phyloP scores from a whole-genome alignment of 2,329 filamentous ascomycete genomes.

The Pestalotiopsis sp. region DNA sequence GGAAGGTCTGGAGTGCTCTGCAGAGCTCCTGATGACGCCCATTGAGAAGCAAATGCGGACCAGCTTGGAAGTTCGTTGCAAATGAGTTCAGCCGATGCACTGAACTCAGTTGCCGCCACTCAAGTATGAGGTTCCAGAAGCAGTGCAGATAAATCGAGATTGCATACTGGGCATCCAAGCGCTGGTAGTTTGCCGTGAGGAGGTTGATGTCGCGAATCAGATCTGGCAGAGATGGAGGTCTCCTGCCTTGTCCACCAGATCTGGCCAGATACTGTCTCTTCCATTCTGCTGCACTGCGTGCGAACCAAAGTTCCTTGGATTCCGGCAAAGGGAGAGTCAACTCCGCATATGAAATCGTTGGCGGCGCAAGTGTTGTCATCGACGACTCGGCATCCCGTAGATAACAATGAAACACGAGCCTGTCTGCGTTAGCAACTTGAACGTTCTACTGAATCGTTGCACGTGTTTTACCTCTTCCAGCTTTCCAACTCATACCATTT shows the following conservation, averaged over 20 bases:
- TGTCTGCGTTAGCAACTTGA: slow-evolving; percentile 22
- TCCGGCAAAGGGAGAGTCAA: slow-evolving; percentile 68
- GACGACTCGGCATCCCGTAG: slow-evolving; percentile 69
- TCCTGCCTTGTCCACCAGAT: slow-evolving; percentile 38
- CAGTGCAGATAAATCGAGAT: slow-evolving; percentile 65
- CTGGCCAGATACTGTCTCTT: slow-evolving; percentile 58
- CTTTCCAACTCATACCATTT: slow-evolving; percentile 67
- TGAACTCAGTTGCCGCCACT: slow-evolving; percentile 64
- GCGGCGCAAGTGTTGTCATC: slow-evolving; percentile 66
- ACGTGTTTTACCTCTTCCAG: slow-evolving; percentile 57
- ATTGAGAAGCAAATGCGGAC: slow-evolving; percentile 48
- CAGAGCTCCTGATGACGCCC: slow-evolving; percentile 66
- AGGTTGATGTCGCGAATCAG: slow-evolving; percentile 59
- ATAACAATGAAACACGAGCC: slow-evolving; percentile 67
- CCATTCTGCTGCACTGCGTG: slow-evolving; percentile 66
- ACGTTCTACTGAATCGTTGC: too few species aligned
- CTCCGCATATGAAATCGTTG: slow-evolving; percentile 70
- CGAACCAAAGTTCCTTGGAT: slow-evolving; percentile 66
- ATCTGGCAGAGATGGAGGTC: slow-evolving; percentile 56
- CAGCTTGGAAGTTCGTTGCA: slow-evolving; percentile 40
- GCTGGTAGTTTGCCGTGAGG: slow-evolving; percentile 49
- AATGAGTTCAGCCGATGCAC: slow-evolving; percentile 52
- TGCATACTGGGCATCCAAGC: slow-evolving; percentile 59
- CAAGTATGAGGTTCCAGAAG: slow-evolving; percentile 67
- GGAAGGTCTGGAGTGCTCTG: slow-evolving; percentile 55